A percentile compares a stretch with the other conserved stretches of the same genome.
Conservation (phyloP, 108 stramenopile genomes). For the Nitzschia sp. region DNA sequence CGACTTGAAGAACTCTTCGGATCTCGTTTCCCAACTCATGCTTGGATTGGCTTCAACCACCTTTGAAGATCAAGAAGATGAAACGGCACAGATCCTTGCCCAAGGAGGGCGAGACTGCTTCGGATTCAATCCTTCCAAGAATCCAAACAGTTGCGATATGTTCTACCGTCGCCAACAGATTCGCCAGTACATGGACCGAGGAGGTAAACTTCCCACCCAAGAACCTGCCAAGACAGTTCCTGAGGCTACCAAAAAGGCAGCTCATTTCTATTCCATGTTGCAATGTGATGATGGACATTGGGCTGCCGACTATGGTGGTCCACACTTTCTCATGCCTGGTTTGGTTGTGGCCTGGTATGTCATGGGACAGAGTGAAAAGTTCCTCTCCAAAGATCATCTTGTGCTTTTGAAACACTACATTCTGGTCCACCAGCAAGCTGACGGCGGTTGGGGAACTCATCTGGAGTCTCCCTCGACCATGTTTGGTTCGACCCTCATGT, state of each 20-base stretch:
- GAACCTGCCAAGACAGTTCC: conserved; percentile 40
- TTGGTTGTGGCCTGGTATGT: conserved; percentile 89
- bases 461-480: conserved; percentile 96
- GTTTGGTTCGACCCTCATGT: conserved; percentile 94
- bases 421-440: conserved; percentile 91
- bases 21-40: not conserved
- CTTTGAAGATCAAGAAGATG: conserved; percentile 4
- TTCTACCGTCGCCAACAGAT: conserved; percentile 81
- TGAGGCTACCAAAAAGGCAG: conserved; percentile 65
- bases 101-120: conserved; percentile 53
- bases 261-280: conserved; percentile 81
- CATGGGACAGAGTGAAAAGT: conserved; percentile 63
- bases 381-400: conserved; percentile 58
- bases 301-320: conserved; percentile 98
- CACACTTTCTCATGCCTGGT: conserved; percentile 97
- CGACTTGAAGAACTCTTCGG: not conserved
- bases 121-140: conserved; percentile 76
- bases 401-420: conserved; percentile 86
- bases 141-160: conserved; percentile 75
- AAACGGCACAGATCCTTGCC: conserved; percentile 11
- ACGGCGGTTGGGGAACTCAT: conserved; percentile 99
- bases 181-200: conserved; percentile 52
- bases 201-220: conserved; percentile 31
- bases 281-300: conserved; percentile 91
- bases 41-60: conserved; percentile 4